Percentiles rank a stretch among this genome's conserved stretches.
Evolutionary conservation across 768 basidiomycete species (phyloP).

Genomic region (Collybia mongolica): DNA sequence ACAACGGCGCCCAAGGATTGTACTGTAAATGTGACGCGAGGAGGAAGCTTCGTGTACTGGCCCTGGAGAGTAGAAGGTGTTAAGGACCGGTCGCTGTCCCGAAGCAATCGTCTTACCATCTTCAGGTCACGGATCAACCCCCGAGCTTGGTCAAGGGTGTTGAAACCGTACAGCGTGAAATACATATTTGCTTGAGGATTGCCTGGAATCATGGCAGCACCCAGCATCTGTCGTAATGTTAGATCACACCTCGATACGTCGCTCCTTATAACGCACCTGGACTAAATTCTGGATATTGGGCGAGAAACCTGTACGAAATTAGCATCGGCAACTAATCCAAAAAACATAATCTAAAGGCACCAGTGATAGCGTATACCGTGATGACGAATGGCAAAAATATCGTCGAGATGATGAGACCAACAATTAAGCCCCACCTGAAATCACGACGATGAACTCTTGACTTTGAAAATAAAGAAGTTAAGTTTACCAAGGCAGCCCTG

Average conservation of each 20-base stretch:
- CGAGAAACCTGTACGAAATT: constrained; percentile 24
- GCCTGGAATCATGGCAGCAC: constrained; percentile 45
- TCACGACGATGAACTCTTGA: neutral
- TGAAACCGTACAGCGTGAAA: constrained; percentile 41
- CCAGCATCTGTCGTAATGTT: constrained; percentile 41
- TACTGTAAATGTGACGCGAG: constrained; percentile 60
- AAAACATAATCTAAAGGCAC: constrained; percentile 9
- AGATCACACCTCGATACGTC: neutral
- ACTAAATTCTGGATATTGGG: constrained; percentile 35
- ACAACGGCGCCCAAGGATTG: constrained; percentile 57
- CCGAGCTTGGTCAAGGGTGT: constrained; percentile 46
- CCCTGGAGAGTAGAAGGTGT: constrained; percentile 13
- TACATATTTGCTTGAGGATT: constrained; percentile 53
- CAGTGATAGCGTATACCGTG: constrained; percentile 53
- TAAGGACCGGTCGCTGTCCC: no score
- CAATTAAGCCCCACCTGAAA: constrained; percentile 47
- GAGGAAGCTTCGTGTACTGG: constrained; percentile 59
- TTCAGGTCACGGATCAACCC: constrained; percentile 61
- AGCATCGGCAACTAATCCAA: neutral
- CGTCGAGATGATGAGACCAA: constrained; percentile 49
- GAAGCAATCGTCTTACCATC: constrained; percentile 25
- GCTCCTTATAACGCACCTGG: constrained; percentile 16
- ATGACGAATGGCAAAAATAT: constrained; percentile 52
- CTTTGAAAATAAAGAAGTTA: neutral
- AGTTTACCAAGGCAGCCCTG: neutral